Evolutionary conservation across 345 rosid species (phyloP).

Genomic region (Salix suchowensis): DNA sequence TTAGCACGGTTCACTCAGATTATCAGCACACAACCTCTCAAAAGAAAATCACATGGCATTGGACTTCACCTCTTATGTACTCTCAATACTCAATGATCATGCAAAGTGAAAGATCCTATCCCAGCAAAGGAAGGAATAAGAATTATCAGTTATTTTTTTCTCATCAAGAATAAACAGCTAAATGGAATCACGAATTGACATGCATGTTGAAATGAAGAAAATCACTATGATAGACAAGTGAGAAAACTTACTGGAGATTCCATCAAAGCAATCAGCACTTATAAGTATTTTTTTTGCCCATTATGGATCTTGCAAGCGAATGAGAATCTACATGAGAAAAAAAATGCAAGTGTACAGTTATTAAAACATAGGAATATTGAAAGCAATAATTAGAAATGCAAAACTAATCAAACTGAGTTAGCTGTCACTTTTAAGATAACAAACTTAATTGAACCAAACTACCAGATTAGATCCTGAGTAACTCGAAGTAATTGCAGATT

Average conservation of each 20-base stretch:
- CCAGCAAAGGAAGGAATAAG: neutral
- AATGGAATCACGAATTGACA: neutral
- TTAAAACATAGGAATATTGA: neutral
- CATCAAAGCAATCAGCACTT: conserved; percentile 21
- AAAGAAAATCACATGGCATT: neutral
- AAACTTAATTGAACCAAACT: too few relatives aligned
- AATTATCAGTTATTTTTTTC: neutral
- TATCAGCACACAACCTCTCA: too few relatives aligned
- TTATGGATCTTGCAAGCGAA: conserved; percentile 15
- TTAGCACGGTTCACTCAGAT: too few relatives aligned
- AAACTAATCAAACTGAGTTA: neutral
- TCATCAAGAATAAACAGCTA: neutral
- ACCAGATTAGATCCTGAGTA: too few relatives aligned
- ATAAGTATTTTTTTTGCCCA: conserved; percentile 7
- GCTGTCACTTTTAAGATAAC: too few relatives aligned
- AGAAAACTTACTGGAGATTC: conserved; percentile 26
- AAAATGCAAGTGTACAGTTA: neutral
- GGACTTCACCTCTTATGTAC: neutral
- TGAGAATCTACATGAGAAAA: conserved; percentile 6
- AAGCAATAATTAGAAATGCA: neutral
- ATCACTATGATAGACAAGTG: neutral
- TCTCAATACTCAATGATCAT: neutral
- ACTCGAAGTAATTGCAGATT: neutral
- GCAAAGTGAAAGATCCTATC: too few relatives aligned
- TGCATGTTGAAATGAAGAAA: neutral